Percentiles rank a stretch among this genome's conserved stretches.
Evolutionary conservation across 345 rosid species (phyloP).

Genomic region (Citrus inodora): DNA sequence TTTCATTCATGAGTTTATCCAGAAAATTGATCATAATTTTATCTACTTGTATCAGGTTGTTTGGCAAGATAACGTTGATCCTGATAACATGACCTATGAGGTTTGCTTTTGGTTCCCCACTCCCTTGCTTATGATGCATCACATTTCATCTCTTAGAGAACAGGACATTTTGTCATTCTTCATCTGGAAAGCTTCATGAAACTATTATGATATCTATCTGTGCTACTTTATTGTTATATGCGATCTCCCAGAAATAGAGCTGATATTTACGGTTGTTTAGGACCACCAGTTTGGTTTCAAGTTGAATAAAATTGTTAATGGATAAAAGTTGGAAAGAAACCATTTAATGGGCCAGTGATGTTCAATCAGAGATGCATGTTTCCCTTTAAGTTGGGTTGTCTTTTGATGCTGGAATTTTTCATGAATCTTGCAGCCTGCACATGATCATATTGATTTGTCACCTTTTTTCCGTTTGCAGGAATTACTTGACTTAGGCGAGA

Average conservation of each 20-base stretch:
- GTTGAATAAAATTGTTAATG: background rate
- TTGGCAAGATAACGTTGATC: conserved; percentile 66
- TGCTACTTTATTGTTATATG: background rate
- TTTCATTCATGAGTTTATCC: background rate
- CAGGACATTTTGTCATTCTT: background rate
- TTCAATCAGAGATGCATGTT: background rate
- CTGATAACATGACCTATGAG: conserved; percentile 73
- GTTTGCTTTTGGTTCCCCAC: conserved; percentile 31
- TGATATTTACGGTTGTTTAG: background rate
- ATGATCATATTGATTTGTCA: background rate
- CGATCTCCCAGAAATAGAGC: background rate
- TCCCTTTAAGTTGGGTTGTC: background rate
- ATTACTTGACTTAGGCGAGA: conserved; percentile 64
- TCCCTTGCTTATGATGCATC: background rate
- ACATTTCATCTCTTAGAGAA: background rate
- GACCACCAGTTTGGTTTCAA: background rate
- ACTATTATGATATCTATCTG: background rate
- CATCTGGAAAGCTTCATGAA: background rate
- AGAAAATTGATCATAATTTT: background rate
- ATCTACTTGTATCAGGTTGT: conserved; percentile 37
- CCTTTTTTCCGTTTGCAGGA: conserved; percentile 37
- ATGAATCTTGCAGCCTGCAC: background rate
- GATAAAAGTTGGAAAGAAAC: background rate
- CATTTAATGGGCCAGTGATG: background rate
- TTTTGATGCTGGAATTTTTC: background rate